Base-by-base conservation (phyloP, 257 asterid genomes). In the Voacanga thouarsii region DNA sequence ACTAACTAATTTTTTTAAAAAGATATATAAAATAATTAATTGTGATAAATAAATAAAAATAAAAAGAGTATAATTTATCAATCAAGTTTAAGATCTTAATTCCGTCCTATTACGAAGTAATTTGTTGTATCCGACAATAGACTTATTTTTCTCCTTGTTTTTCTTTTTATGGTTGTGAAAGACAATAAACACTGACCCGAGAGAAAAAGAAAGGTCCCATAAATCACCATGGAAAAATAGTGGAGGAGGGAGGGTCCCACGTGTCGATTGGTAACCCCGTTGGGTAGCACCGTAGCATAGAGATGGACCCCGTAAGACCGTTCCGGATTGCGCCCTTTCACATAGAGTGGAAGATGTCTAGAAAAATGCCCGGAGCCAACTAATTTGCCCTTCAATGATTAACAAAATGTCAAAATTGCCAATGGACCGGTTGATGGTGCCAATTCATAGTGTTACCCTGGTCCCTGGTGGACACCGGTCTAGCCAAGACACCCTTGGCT, bases 231-330 rank as follows among this genome's bases (percentile, higher is more conserved):
- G 55, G 56, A 72, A 77, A 74, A 75, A 71, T 76, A 79, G 79
- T 74, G 77, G 74, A 28, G 51, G n/a, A 43, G 41, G 41, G 41
- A 43, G 84, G 90, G 86, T 37, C 87, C 91, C 88, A 82, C 79
- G 41, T 90, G 93, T 89, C 93, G 79, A 67, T 12, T 81, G 84
- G 91, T 83, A 78, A 82, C 94, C 94, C 92, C 84, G 77, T 85
- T 65, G 82, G 92, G 89, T 74, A 71, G 63, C 96, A 91, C 72
- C 73, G 68, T 72, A 57, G 61, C 53, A 12, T 3, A 12, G 76
- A 79, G 77, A 56, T 75, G 76, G 90, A 74, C 88, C 79, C 85
- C 74, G 70, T 41, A 60, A 77, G 12, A 2, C 70, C 82, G 61
- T 74, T n/a, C 11, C 44, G 30, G 82, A 80, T 75, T 71, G 81